phyloP scores from a whole-genome alignment of 2,329 filamentous ascomycete species.

The Colletotrichum trifolii region DNA sequence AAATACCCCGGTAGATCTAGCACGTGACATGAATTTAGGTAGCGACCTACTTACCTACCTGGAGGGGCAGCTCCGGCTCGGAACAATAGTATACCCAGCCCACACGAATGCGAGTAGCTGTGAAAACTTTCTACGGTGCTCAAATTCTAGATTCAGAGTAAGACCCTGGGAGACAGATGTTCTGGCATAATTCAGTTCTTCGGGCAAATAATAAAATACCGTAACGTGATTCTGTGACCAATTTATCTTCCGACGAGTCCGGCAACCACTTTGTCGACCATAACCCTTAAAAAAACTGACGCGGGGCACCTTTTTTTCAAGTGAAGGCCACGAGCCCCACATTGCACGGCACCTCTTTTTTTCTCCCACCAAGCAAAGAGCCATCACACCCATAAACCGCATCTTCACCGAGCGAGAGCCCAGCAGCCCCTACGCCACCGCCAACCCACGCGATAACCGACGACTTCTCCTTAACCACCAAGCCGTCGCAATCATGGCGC shows the following conservation, averaged over 20 bases:
- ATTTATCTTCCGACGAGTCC: no score
- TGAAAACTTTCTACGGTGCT: constrained; percentile 27
- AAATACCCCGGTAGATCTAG: background rate
- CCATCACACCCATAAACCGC: constrained; percentile 28
- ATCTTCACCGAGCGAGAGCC: constrained; percentile 32
- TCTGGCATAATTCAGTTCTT: no score
- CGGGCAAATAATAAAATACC: no score
- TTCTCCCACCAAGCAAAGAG: constrained; percentile 34
- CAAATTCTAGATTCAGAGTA: constrained; percentile 20
- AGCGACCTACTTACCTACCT: no score
- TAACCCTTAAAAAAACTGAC: constrained; percentile 33
- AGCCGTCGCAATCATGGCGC: constrained; percentile 78
- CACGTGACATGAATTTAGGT: constrained; percentile 14
- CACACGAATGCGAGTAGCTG: constrained; percentile 24
- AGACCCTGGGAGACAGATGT: no score
- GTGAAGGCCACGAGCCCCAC: constrained; percentile 29
- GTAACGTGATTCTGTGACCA: no score
- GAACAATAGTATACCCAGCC: constrained; percentile 30
- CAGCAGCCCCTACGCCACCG: constrained; percentile 16
- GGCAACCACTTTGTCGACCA: constrained; percentile 8
- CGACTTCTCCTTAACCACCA: constrained; percentile 23
- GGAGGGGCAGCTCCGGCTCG: constrained; percentile 29
- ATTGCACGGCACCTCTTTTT: constrained; percentile 35
- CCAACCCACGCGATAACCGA: constrained; percentile 14
- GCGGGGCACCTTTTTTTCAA: constrained; percentile 35